Percentiles rank a stretch among this genome's conserved stretches.
Conservation (phyloP, 495 filamentous ascomycete species). For the Aspergillus mulundensis region DNA sequence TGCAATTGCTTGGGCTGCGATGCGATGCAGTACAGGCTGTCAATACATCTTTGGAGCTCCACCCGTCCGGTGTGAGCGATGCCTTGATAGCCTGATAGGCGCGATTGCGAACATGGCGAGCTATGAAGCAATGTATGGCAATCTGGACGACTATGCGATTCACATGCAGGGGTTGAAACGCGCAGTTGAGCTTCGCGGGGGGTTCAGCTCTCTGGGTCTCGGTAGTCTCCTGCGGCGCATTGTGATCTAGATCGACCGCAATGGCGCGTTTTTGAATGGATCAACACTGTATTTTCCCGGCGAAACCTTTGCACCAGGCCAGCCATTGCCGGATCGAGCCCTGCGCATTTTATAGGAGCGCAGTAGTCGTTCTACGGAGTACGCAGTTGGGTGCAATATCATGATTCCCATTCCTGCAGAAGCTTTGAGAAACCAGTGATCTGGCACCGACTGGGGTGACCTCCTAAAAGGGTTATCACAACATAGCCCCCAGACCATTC, state of each 20-base stretch:
- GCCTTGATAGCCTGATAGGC: constrained; percentile 37
- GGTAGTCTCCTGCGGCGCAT: constrained; percentile 38
- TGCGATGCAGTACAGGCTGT: constrained; percentile 31
- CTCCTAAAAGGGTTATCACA: constrained; percentile 8
- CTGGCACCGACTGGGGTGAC: neutral
- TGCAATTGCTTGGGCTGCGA: constrained; percentile 34
- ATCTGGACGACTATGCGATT: constrained; percentile 27
- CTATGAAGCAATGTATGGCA: constrained; percentile 45
- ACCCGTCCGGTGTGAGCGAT: constrained; percentile 21
- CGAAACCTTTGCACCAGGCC: constrained; percentile 18
- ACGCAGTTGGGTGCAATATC: neutral
- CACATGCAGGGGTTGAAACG: constrained; percentile 38
- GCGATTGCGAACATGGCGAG: constrained; percentile 48
- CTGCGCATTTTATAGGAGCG: constrained; percentile 27
- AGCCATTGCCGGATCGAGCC: constrained; percentile 23
- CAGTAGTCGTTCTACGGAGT: constrained; percentile 13
- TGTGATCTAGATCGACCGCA: constrained; percentile 43
- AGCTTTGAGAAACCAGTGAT: neutral
- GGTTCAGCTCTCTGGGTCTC: constrained; percentile 32
- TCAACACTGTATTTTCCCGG: constrained; percentile 24
- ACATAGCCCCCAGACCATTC: neutral
- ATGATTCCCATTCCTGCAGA: neutral
- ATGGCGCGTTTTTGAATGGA: constrained; percentile 35
- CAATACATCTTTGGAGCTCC: constrained; percentile 24
- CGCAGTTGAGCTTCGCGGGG: constrained; percentile 34